Conservation (phyloP, 1,284 basidiomycete genomes). For the Boletellus dicymbophilus region DNA sequence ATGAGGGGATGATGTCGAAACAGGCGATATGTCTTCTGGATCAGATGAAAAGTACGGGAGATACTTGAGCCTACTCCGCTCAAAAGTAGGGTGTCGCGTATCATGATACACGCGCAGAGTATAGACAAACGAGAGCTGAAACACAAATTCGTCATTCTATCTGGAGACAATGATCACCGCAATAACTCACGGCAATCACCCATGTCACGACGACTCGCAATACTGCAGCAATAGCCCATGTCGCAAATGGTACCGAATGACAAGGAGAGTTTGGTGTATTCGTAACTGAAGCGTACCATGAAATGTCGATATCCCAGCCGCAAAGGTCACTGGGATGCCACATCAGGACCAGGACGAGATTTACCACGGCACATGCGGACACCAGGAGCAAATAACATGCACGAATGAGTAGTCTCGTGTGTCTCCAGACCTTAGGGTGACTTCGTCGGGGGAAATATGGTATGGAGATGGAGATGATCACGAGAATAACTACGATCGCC, state of each 20-base stretch:
- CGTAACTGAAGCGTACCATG: slow-evolving; percentile 49
- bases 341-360: slow-evolving; percentile 51
- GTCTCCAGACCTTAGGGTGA: slow-evolving; percentile 11
- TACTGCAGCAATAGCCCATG: slow-evolving; percentile 54
- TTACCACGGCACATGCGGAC: slow-evolving; percentile 51
- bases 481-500: slow-evolving; percentile 56
- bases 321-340: slow-evolving; percentile 51
- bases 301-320: slow-evolving; percentile 60
- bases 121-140: slow-evolving; percentile 39
- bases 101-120: slow-evolving; percentile 21
- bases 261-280: slow-evolving; percentile 30
- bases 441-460: slow-evolving; percentile 39
- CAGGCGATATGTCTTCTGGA: slow-evolving; percentile 19
- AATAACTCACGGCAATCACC: slow-evolving; percentile 46
- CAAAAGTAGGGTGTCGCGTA: slow-evolving; percentile 18
- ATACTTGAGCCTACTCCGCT: slow-evolving; percentile 12
- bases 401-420: slow-evolving; percentile 33
- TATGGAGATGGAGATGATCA: slow-evolving; percentile 44
- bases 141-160: slow-evolving; percentile 8
- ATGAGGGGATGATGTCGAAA: slow-evolving; percentile 17
- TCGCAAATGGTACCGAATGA: slow-evolving; percentile 42
- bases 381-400: slow-evolving; percentile 50
- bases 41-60: slow-evolving; percentile 24
- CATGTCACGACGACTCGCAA: slow-evolving; percentile 54
- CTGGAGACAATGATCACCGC: background rate